Evolutionary conservation across 768 basidiomycete genomes (phyloP), one percentile per base, ranked within the genome.

Genomic region (Tulasnella sp.): DNA sequence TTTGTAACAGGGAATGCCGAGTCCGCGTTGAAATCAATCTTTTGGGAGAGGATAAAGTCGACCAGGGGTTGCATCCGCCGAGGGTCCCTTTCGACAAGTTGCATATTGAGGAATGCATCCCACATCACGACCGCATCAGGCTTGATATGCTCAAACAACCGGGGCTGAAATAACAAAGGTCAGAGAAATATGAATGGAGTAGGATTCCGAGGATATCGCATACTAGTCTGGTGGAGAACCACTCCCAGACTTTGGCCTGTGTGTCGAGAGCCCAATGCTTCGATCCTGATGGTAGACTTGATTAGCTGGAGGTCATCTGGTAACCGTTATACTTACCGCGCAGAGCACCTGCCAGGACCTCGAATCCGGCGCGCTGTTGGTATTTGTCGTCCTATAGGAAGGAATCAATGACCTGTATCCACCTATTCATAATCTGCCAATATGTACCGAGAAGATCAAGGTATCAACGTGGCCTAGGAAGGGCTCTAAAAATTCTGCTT

Each of bases 1-100:
- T 96, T 96, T 82, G 89, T 92, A 88, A 94, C 95, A 81, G 92
- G 89, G 84, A 98, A 98, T 2, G 94, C 94, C 39, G 95, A 97
- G 81, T 94, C 93, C 71, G 92, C 90, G 46, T 90, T 89, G 84
- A 97, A 94, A 81, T 98, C 96, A 6, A 95, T 86, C 1, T 93
- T 92, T 3, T 95, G 87, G 27, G 89, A 87, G 42, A 93, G 83
- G 79, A 96, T 90, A 91, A 94, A 97, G 81, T 93, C 89, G 27
- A 96, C 87, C 52, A 98, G 83, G 16, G 90, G 89, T 80, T 90
- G 86, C 81, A 90, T 91, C 31, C 96, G 89, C 34, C 96, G 92
- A 56, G 94, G 94, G 86, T 98, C 96, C 36, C 93, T 89, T 78
- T 91, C 89, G 79, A 87, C 87, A 38, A 97, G 84, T 81, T 87